Evolutionary conservation across 352 stramenopile species (phyloP).

Genomic region (Hyphochytrium catenoides): DNA sequence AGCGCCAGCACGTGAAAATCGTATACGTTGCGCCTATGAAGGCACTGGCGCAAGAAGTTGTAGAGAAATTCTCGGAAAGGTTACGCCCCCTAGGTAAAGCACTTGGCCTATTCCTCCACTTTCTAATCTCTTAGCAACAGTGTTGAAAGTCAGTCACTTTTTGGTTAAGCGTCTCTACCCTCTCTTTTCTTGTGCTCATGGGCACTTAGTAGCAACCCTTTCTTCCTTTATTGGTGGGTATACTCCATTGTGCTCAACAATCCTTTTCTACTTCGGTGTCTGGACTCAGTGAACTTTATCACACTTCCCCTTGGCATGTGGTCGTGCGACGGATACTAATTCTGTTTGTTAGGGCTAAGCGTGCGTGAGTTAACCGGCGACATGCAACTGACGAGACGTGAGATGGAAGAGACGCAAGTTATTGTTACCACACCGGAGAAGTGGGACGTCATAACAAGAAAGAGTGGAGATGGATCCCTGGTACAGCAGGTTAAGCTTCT

Average conservation of each 20-base stretch:
- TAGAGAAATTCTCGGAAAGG: constrained; percentile 88
- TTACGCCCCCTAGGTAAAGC: constrained; percentile 49
- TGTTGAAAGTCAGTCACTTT: too few species aligned
- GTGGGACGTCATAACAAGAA: constrained; percentile 97
- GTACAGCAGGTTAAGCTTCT: constrained; percentile 79
- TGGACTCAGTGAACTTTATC: too few species aligned
- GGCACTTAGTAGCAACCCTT: too few species aligned
- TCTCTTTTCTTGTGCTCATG: too few species aligned
- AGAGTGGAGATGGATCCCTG: constrained; percentile 69
- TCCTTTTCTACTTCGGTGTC: constrained; percentile 19
- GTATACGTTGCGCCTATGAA: constrained; percentile 95
- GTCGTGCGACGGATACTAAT: too few species aligned
- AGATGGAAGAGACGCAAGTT: constrained; percentile 84
- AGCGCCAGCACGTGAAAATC: constrained; percentile 62
- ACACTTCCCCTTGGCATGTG: too few species aligned
- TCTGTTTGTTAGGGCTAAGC: too few species aligned
- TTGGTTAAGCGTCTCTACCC: too few species aligned
- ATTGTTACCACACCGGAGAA: constrained; percentile 98
- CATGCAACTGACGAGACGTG: constrained; percentile 89
- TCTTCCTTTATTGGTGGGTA: too few species aligned
- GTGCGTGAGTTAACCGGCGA: constrained; percentile 90
- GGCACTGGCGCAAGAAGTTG: constrained; percentile 94
- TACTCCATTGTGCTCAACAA: too few species aligned
- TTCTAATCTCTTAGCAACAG: too few species aligned
- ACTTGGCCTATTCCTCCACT: too few species aligned